Base-by-base conservation (phyloP, 2,329 filamentous ascomycete species). In the Apiospora phragmitis region DNA sequence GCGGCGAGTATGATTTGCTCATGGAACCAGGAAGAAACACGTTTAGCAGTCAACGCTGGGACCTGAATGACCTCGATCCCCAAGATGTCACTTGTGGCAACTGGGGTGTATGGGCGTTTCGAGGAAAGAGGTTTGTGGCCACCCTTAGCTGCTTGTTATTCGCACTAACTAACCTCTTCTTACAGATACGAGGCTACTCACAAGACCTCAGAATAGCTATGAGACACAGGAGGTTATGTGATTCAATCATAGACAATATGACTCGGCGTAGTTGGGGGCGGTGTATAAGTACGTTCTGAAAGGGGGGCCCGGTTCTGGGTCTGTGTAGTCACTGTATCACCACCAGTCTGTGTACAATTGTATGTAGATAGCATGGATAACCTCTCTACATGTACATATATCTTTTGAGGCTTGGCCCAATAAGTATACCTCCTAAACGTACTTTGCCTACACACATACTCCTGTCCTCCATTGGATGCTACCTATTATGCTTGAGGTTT, bases 101-200 rank as follows among this genome's bases (percentile, higher is more conserved):
- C 82, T 99, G 94, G 94, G 96, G 96, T 14, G 86, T 97, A 1
- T 99, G 97, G 94, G 94, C 92, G 18, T 99, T 99, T 85, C 90
- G 96, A 83, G 96, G 96, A 76, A 99, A 99, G 90, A 92, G 95
- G 90, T 98, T 89, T 76, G 89, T 82, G 67, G 45, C 72, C 51
- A 45, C 24, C 18, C 67, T 14, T 3, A 43, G 32, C 35, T 8
- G 38, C 47, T 14, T n/a, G 16, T 45, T 65, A 24, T 38, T 55
- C 47, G 68, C 9, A 14, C 82, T 85, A 77, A 14, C 82, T 85
- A 77, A 86, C 78, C 32, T 65, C 49, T 45, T 70, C 35, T 70
- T 38, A 21, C 73, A 89, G 87, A 78, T 89, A 93, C 74, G 91
- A 93, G 82, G 87, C 91, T 41, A 89, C 87, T 6, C 87, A 81